phyloP scores from a whole-genome alignment of 1,284 basidiomycete genomes.

The Austroboletus novae-zelandiae region DNA sequence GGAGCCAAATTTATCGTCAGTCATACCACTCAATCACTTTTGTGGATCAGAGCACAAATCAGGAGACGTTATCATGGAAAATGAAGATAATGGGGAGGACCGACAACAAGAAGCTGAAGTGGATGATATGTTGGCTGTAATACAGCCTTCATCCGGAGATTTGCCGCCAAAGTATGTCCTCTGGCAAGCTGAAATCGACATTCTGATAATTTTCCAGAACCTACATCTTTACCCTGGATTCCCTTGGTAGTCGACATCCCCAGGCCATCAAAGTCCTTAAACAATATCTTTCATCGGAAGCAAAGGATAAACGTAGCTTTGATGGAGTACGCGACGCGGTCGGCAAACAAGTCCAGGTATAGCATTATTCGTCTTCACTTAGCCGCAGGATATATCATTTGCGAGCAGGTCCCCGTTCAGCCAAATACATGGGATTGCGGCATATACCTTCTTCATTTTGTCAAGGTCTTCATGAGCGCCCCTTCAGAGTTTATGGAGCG shows the following conservation, averaged over 20 bases:
- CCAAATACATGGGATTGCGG: slow-evolving; percentile 88
- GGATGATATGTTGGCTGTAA: slow-evolving; percentile 28
- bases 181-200: neutral
- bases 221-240: slow-evolving; percentile 86
- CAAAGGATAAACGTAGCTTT: slow-evolving; percentile 68
- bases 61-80: slow-evolving; percentile 15
- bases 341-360: slow-evolving; percentile 49
- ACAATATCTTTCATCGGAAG: slow-evolving; percentile 77
- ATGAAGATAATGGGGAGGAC: slow-evolving; percentile 30
- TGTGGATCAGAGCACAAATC: slow-evolving; percentile 30
- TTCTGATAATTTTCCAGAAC: slow-evolving; percentile 45
- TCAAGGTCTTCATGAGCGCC: slow-evolving; percentile 64
- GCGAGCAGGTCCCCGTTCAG: slow-evolving; percentile 70
- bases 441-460: slow-evolving; percentile 78
- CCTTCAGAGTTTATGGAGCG: slow-evolving; percentile 44
- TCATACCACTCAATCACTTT: slow-evolving; percentile 29
- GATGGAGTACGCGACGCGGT: slow-evolving; percentile 42
- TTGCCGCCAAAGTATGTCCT: slow-evolving; percentile 20
- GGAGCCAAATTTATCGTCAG: slow-evolving; percentile 5
- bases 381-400: neutral
- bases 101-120: slow-evolving; percentile 33
- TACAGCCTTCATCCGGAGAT: slow-evolving; percentile 12
- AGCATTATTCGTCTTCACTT: slow-evolving; percentile 8
- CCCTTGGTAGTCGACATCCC: slow-evolving; percentile 70
- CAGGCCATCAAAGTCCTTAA: slow-evolving; percentile 61